These are phyloP conservation scores for Dacryopinax spathularia DNA, from an alignment of 768 basidiomycete species.

Conservation along the genomic window DNA sequence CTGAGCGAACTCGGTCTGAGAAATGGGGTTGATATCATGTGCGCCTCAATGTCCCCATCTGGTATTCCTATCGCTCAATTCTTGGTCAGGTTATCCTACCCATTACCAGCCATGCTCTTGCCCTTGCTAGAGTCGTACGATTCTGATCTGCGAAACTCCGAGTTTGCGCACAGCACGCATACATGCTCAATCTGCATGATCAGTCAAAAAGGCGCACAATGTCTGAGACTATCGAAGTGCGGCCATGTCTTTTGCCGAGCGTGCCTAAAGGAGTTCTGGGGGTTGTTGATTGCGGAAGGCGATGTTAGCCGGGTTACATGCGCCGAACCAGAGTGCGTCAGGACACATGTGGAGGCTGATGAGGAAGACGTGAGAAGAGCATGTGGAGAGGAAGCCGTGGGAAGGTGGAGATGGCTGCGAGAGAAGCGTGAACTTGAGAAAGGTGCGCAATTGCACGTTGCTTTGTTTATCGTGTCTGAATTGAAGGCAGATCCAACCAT, in stretches of 20 bases:
- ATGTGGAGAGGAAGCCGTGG: constrained; percentile 46
- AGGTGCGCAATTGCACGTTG: constrained; percentile 30
- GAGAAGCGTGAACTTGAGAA: constrained; percentile 58
- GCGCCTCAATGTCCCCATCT: constrained; percentile 27
- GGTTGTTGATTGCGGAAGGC: constrained; percentile 64
- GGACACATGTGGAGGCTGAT: constrained; percentile 40
- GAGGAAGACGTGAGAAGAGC: constrained; percentile 63
- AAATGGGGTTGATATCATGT: constrained; percentile 19
- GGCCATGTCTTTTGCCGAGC: constrained; percentile 70
- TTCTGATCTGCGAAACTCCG: constrained; percentile 29
- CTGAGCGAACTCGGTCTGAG: constrained; percentile 34
- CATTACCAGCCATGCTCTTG: constrained; percentile 40
- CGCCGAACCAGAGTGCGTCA: constrained; percentile 69
- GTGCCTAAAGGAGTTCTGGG: constrained; percentile 73
- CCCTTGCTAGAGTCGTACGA: constrained; percentile 39
- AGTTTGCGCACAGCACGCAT: constrained; percentile 53
- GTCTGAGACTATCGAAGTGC: constrained; percentile 49
- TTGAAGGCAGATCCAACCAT: constrained; percentile 51
- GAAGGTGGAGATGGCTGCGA: constrained; percentile 64
- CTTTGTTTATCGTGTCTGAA: background rate
- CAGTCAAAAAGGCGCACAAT: constrained; percentile 58
- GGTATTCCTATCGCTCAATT: background rate
- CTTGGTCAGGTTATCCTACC: constrained; percentile 37
- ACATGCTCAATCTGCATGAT: constrained; percentile 64
- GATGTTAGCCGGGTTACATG: constrained; percentile 63